A percentile compares a stretch with the other conserved stretches of the same genome.
These are phyloP conservation scores for Tetrapisispora nanseiensis DNA, from an alignment of 805 yeast genomes.

Conservation along the genomic window DNA sequence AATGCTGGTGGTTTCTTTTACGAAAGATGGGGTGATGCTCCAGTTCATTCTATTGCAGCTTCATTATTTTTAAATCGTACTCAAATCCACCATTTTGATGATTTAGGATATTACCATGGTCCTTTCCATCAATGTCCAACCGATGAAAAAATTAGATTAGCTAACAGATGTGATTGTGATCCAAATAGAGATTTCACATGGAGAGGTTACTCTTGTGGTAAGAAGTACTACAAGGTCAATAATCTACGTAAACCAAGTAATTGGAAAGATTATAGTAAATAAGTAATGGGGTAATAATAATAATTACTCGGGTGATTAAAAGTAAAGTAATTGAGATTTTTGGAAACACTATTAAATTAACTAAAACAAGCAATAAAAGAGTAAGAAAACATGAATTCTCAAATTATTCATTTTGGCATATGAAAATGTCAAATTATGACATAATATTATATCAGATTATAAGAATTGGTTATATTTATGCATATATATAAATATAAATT, in stretches of 20 bases:
- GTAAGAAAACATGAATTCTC: no score
- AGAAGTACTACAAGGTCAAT: slow-evolving; percentile 48
- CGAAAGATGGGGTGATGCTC: slow-evolving; percentile 94
- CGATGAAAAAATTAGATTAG: slow-evolving; percentile 47
- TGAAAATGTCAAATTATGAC: no score
- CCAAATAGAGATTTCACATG: slow-evolving; percentile 67
- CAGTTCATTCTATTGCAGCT: slow-evolving; percentile 83
- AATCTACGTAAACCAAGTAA: slow-evolving; percentile 53
- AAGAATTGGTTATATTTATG: not conserved
- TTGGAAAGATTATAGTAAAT: slow-evolving; percentile 39
- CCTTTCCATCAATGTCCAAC: slow-evolving; percentile 78
- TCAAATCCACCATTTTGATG: slow-evolving; percentile 70
- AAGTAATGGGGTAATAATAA: not conserved
- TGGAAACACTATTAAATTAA: no score
- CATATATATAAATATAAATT: not conserved
- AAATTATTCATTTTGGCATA: no score
- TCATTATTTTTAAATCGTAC: slow-evolving; percentile 62
- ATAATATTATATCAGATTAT: no score
- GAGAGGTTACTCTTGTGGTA: slow-evolving; percentile 63
- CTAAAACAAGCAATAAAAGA: no score
- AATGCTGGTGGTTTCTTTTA: slow-evolving; percentile 85
- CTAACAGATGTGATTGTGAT: slow-evolving; percentile 61
- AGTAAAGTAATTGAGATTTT: no score
- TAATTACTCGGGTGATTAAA: no score
- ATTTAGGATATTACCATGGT: slow-evolving; percentile 74